Conservation (phyloP, 2,329 filamentous ascomycete species). For the Exophiala bonariae region DNA sequence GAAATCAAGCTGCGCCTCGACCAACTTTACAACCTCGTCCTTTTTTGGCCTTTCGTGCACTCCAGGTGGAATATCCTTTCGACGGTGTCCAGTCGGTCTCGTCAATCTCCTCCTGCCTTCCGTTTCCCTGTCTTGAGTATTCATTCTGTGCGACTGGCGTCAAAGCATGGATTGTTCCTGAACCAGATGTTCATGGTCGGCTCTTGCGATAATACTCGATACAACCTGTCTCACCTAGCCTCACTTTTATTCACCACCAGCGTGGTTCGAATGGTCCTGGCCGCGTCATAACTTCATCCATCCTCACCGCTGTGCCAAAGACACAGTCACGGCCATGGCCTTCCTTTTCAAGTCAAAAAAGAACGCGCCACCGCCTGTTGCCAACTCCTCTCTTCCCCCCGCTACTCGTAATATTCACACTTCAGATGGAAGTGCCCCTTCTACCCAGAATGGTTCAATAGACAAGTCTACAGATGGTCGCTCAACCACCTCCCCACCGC, state of each 20-base stretch:
- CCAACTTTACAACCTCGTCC: constrained; percentile 15
- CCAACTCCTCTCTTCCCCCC: constrained; percentile 53
- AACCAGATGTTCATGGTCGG: constrained; percentile 9
- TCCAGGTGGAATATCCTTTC: too few species aligned
- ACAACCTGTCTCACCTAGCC: constrained; percentile 12
- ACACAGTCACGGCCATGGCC: constrained; percentile 55
- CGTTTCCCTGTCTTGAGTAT: too few species aligned
- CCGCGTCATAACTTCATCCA: too few species aligned
- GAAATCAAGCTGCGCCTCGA: constrained; percentile 13
- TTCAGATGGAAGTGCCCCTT: constrained; percentile 48
- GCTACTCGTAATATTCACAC: constrained; percentile 58
- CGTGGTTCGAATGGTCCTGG: too few species aligned
- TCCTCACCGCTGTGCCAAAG: constrained; percentile 11
- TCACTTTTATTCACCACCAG: background rate
- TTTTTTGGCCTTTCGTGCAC: background rate
- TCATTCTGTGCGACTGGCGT: background rate
- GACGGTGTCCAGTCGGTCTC: too few species aligned
- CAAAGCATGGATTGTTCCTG: constrained; percentile 20
- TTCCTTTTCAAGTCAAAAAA: constrained; percentile 81
- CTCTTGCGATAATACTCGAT: constrained; percentile 6
- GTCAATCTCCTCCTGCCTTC: constrained; percentile 2
- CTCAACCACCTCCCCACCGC: constrained; percentile 22
- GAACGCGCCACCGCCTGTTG: constrained; percentile 41
- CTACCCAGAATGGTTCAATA: constrained; percentile 54
- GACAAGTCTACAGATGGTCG: constrained; percentile 19